Evolutionary conservation across 2,329 filamentous ascomycete genomes (phyloP), one percentile per base, ranked within the genome.

Genomic region (Furcasterigmium furcatum): DNA sequence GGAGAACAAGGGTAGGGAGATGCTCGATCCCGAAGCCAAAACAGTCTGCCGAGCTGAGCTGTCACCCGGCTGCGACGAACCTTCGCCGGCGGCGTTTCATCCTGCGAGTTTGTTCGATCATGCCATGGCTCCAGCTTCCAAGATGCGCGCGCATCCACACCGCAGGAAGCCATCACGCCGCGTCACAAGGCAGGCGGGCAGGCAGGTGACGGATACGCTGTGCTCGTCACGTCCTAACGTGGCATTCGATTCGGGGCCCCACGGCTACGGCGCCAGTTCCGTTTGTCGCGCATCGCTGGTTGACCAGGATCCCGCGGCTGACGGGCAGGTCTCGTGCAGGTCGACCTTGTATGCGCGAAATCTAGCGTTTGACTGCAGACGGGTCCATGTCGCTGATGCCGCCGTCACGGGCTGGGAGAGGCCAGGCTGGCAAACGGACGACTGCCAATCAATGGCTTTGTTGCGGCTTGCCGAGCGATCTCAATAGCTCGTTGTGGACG

Each of bases 281-380:
- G 48, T 51, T 52, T 53, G 51, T 48, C 38, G 35, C 39, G 32
- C 38, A 29, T 29, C 40, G 32, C 24, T 42, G 41, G 38, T 30
- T 35, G 38, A 29, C 21, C 39, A 45, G 45, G 38, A 34, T 36
- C 21, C 38, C 36, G 20, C 16, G 22, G 29, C 19, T 38, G 25
- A 21, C 40, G 16, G 34, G 34, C 34, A 36, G 16, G 34, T 36
- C 34, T 36, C 16, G 16, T 36, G 34, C 30, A 34, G 30, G 14
- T 7, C 24, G 41, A 35, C 32, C 48, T 49, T 44, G 42, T 43
- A 50, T 53, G 52, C 55, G 52, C 44, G 46, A 51, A 53, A 58
- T 56, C 56, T 58, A 42, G 47, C 45, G 52, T 56, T 46, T 49
- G 50, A 54, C 55, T 51, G 51, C 55, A 51, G n/a, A 18, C 34